These are phyloP conservation scores for Apiospora rasikravindrae DNA, from an alignment of 2,329 filamentous ascomycete genomes.

Conservation along the genomic window DNA sequence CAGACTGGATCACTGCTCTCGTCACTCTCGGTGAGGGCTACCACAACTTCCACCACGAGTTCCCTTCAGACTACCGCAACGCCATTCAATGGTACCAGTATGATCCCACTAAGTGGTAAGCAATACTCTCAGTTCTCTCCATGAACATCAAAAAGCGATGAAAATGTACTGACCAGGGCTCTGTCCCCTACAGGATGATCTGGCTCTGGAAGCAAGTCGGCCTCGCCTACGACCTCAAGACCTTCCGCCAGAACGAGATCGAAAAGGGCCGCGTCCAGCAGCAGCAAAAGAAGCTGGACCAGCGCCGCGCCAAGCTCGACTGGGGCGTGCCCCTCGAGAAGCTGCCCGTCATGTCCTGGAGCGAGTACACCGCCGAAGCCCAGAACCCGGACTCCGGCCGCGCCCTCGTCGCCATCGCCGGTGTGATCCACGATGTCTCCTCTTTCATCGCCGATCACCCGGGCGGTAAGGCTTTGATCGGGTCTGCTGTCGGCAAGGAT, in stretches of 20 bases:
- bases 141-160: no score
- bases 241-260: slow-evolving; percentile 71
- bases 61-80: slow-evolving; percentile 74
- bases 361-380: slow-evolving; percentile 67
- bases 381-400: slow-evolving; percentile 58
- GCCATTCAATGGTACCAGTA: slow-evolving; percentile 74
- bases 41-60: slow-evolving; percentile 78
- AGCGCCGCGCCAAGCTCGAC: slow-evolving; percentile 65
- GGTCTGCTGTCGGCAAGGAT: slow-evolving; percentile 67
- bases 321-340: slow-evolving; percentile 69
- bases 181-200: slow-evolving; percentile 47
- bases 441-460: slow-evolving; percentile 72
- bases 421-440: slow-evolving; percentile 68
- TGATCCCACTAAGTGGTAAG: slow-evolving; percentile 70
- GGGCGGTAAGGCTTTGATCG: slow-evolving; percentile 70
- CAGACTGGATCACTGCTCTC: slow-evolving; percentile 63
- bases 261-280: slow-evolving; percentile 72
- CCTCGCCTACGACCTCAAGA: slow-evolving; percentile 70
- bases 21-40: slow-evolving; percentile 73
- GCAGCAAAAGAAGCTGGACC: slow-evolving; percentile 71
- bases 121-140: no score
- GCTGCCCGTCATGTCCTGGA: slow-evolving; percentile 50
- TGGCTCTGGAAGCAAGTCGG: slow-evolving; percentile 71
- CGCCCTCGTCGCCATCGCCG: slow-evolving; percentile 64
- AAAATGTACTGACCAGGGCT: not conserved